Evolutionary conservation across 441 rosid species (phyloP).

Genomic region (Erodium texanum): DNA sequence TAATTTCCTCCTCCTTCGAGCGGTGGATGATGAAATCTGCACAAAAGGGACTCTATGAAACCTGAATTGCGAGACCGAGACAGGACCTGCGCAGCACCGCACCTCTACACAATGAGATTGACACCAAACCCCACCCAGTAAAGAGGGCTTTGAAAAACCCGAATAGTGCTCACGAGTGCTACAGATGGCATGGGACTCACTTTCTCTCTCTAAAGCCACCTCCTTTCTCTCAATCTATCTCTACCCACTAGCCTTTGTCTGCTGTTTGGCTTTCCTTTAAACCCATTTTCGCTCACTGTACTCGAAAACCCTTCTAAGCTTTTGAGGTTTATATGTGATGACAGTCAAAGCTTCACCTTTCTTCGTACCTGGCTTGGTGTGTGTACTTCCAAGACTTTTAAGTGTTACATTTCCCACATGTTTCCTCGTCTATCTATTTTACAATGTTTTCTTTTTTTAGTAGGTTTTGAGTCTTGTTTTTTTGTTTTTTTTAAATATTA

Average conservation of each 20-base stretch:
- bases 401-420: too few species aligned
- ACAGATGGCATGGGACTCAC: too few species aligned
- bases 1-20: neutral
- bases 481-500: too few species aligned
- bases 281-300: conserved; percentile 9
- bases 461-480: too few species aligned
- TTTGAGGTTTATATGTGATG: conserved; percentile 3
- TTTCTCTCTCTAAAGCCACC: too few species aligned
- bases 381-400: too few species aligned
- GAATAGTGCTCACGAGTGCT: conserved; percentile 22
- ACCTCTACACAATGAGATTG: neutral
- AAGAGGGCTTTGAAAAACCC: conserved; percentile 28
- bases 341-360: conserved; percentile 2
- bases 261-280: neutral
- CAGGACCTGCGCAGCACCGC: neutral
- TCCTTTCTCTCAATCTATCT: conserved; percentile 2
- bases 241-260: conserved; percentile 9
- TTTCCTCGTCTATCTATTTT: too few species aligned
- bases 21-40: neutral
- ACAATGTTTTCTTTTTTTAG: too few species aligned
- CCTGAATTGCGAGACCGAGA: neutral
- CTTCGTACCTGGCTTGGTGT: neutral
- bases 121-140: conserved; percentile 18
- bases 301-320: neutral
- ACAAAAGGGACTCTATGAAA: neutral